A percentile compares a stretch with the other conserved stretches of the same genome.
Conservation (phyloP, 441 rosid genomes). For the Populus trichocarpa region DNA sequence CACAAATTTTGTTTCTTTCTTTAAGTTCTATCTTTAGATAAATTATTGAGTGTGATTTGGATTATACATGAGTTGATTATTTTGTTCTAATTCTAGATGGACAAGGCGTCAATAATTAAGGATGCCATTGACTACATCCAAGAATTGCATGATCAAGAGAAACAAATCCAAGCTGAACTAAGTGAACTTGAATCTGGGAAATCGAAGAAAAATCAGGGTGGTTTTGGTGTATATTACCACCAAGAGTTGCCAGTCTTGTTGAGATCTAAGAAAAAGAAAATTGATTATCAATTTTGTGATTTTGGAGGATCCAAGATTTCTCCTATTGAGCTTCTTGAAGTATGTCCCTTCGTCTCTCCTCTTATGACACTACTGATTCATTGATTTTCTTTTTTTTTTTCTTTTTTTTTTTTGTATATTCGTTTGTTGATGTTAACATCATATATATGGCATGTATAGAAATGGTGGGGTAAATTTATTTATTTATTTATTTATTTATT, state of each 20-base stretch:
- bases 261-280: slow-evolving; percentile 65
- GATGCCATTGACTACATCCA: slow-evolving; percentile 88
- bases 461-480: too few species aligned
- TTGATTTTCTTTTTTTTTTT: too few species aligned
- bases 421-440: too few species aligned
- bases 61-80: neutral
- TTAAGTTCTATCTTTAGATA: too few species aligned
- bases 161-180: slow-evolving; percentile 64
- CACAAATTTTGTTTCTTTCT: too few species aligned
- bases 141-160: slow-evolving; percentile 76
- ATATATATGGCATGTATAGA: too few species aligned
- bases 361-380: neutral
- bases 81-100: slow-evolving; percentile 63
- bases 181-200: slow-evolving; percentile 64
- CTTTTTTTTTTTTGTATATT: too few species aligned
- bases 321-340: slow-evolving; percentile 77
- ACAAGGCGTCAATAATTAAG: slow-evolving; percentile 94
- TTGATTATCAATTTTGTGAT: slow-evolving; percentile 34
- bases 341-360: slow-evolving; percentile 13
- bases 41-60: neutral
- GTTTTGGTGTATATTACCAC: slow-evolving; percentile 32
- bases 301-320: slow-evolving; percentile 32
- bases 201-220: slow-evolving; percentile 25
- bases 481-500: neutral
- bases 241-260: slow-evolving; percentile 52